Evolutionary conservation across 768 basidiomycete genomes (phyloP).

Genomic region (Mycena vitilis): DNA sequence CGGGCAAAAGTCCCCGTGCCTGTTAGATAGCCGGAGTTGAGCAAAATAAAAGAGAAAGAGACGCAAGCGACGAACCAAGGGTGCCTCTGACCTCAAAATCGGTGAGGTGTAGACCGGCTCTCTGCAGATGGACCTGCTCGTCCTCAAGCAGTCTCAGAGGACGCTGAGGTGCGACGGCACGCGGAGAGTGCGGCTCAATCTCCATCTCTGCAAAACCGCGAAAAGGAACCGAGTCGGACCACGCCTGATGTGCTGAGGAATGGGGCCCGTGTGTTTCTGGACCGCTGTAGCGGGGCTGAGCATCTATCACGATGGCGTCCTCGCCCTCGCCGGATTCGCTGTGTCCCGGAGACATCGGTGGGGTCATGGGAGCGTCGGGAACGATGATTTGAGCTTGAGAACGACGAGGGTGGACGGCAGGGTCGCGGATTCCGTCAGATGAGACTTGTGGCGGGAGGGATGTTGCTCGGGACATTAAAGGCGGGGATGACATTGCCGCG

Average conservation of each 20-base stretch:
- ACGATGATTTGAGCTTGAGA: conserved; percentile 58
- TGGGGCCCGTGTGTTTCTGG: conserved; percentile 39
- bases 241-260: conserved; percentile 20
- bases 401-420: conserved; percentile 45
- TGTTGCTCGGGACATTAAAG: conserved; percentile 40
- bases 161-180: conserved; percentile 43
- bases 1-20: conserved; percentile 97
- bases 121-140: conserved; percentile 72
- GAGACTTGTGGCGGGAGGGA: conserved; percentile 30
- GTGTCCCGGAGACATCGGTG: conserved; percentile 72
- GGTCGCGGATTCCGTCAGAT: conserved; percentile 26
- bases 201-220: conserved; percentile 43
- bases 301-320: conserved; percentile 52
- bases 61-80: conserved; percentile 62
- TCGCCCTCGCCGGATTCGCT: conserved; percentile 53
- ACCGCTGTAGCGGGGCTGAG: conserved; percentile 51
- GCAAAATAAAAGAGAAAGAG: conserved; percentile 14
- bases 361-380: conserved; percentile 74
- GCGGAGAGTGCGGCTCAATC: conserved; percentile 35
- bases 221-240: conserved; percentile 31
- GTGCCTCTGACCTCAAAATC: conserved; percentile 88
- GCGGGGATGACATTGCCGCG: conserved; percentile 38
- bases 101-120: conserved; percentile 71
- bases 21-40: conserved; percentile 42
- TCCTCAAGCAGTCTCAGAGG: conserved; percentile 75